phyloP scores from a whole-genome alignment of 2,329 filamentous ascomycete species.

The Lecanosticta acicola region DNA sequence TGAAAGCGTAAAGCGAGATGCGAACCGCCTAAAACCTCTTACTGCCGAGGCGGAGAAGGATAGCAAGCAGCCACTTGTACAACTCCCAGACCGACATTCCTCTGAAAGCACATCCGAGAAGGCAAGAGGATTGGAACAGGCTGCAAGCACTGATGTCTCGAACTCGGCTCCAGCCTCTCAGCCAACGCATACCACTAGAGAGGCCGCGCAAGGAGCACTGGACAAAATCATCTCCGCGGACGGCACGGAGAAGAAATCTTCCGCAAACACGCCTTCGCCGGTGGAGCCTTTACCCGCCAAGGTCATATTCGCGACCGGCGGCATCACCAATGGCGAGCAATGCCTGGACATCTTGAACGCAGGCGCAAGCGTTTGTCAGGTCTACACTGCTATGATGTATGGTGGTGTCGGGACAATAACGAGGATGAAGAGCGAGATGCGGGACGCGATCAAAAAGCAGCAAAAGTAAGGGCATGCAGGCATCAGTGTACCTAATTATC shows the following conservation, averaged over 20 bases:
- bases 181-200: conserved; percentile 7
- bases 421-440: conserved; percentile 47
- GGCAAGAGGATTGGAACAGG: conserved; percentile 8
- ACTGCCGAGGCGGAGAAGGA: conserved; percentile 25
- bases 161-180: conserved; percentile 4
- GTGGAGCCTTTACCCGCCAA: conserved; percentile 44
- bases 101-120: conserved; percentile 13
- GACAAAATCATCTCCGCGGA: conserved; percentile 15
- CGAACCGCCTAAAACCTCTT: conserved; percentile 28
- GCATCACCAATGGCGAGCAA: conserved; percentile 82
- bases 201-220: conserved; percentile 17
- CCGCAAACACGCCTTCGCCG: background rate
- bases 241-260: background rate
- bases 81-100: conserved; percentile 29
- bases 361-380: conserved; percentile 65
- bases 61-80: conserved; percentile 30
- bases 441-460: conserved; percentile 34
- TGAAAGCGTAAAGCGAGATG: conserved; percentile 27
- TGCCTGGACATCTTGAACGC: conserved; percentile 77
- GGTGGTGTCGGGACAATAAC: conserved; percentile 58
- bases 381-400: conserved; percentile 70
- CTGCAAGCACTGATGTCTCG: conserved; percentile 2
- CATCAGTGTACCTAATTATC: background rate
- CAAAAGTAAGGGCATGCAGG: background rate
- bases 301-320: conserved; percentile 88